Evolutionary conservation across 768 basidiomycete genomes (phyloP).

Genomic region (Artomyces pyxidatus): DNA sequence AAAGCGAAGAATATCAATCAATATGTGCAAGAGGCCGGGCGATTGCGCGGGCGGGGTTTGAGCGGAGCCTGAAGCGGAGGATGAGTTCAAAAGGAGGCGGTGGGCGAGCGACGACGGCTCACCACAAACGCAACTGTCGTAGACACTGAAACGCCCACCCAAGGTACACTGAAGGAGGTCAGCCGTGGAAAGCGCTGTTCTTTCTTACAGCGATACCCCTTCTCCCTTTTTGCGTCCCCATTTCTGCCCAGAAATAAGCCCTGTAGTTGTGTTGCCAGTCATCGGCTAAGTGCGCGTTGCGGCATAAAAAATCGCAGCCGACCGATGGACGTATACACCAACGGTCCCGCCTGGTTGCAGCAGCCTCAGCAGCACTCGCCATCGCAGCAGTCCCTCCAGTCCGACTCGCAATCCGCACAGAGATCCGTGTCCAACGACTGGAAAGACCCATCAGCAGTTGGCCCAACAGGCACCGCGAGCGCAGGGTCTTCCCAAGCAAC

Average conservation of each 20-base stretch:
- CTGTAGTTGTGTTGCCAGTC: slow-evolving; percentile 14
- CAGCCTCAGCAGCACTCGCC: slow-evolving; percentile 23
- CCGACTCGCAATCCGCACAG: slow-evolving; percentile 15
- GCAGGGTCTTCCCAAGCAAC: slow-evolving; percentile 16
- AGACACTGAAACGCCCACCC: background rate
- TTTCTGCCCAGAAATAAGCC: slow-evolving; percentile 15
- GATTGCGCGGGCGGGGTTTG: too few relatives aligned
- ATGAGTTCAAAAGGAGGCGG: slow-evolving; percentile 1
- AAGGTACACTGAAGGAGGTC: background rate
- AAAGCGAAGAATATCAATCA: too few relatives aligned
- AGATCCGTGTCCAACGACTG: slow-evolving; percentile 24
- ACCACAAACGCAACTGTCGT: background rate
- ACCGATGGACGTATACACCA: slow-evolving; percentile 38
- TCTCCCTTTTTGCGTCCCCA: slow-evolving; percentile 13
- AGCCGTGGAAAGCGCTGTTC: background rate
- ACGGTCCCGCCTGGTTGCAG: slow-evolving; percentile 33
- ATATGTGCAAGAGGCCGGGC: too few relatives aligned
- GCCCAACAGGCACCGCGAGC: slow-evolving; percentile 18
- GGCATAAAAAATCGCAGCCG: slow-evolving; percentile 32
- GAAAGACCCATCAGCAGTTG: slow-evolving; percentile 31
- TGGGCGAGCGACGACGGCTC: background rate
- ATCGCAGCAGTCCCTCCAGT: background rate
- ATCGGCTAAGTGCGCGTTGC: slow-evolving; percentile 12
- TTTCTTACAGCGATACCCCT: slow-evolving; percentile 11
- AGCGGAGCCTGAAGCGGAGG: slow-evolving; percentile 14